Conservation (phyloP, 2,329 filamentous ascomycete species). For the Fusarium succisae region DNA sequence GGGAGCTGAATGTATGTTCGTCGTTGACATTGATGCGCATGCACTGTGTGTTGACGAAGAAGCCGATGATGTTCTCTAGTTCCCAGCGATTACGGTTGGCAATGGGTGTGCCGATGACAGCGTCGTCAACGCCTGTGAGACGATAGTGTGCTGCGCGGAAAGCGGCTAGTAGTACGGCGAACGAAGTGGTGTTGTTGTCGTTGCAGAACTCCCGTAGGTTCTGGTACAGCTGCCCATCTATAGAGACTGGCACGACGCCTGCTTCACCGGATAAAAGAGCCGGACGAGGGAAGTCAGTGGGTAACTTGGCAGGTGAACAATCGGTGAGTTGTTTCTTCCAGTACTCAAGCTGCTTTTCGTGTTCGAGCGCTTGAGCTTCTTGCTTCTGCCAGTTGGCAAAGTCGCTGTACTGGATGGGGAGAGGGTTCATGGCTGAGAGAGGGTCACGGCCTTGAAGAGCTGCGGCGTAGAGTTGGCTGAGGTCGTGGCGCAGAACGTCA, state of each 20-base stretch:
- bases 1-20: slow-evolving; percentile 12
- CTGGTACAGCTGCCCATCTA: slow-evolving; percentile 15
- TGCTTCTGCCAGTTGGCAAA: slow-evolving; percentile 40
- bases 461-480: slow-evolving; percentile 29
- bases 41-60: slow-evolving; percentile 43
- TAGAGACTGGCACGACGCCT: not conserved
- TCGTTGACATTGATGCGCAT: slow-evolving; percentile 32
- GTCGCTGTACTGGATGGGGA: slow-evolving; percentile 42
- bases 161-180: slow-evolving; percentile 34
- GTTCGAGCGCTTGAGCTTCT: slow-evolving; percentile 7
- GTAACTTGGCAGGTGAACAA: slow-evolving; percentile 25
- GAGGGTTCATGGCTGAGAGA: not conserved
- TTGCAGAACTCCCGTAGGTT: slow-evolving; percentile 16
- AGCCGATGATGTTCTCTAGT: slow-evolving; percentile 33
- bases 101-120: slow-evolving; percentile 32
- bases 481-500: slow-evolving; percentile 33
- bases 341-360: slow-evolving; percentile 37
- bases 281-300: slow-evolving; percentile 27
- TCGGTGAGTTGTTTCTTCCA: slow-evolving; percentile 33
- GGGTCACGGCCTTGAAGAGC: not conserved
- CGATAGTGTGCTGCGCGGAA: slow-evolving; percentile 42
- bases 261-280: slow-evolving; percentile 21
- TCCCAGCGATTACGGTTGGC: slow-evolving; percentile 32
- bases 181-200: slow-evolving; percentile 1
- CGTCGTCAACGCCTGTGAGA: slow-evolving; percentile 38